A percentile compares a stretch with the other conserved stretches of the same genome.
Evolutionary conservation across 495 filamentous ascomycete species (phyloP).

Genomic region (Penicillium samsonianum): DNA sequence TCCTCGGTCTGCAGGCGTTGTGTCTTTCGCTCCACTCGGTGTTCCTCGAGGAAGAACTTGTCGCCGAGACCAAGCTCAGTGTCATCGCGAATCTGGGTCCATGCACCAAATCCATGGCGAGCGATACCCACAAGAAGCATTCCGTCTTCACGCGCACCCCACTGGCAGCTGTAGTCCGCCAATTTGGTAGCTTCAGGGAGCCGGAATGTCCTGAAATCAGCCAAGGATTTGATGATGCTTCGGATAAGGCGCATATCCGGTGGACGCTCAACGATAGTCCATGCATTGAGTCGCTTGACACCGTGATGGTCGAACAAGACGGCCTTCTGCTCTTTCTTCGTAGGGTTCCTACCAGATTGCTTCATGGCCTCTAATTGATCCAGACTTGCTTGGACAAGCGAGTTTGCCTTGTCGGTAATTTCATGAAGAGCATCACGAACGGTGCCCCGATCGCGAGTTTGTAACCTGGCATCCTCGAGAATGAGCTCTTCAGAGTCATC

Average conservation of each 20-base stretch:
- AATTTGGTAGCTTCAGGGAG: constrained; percentile 89
- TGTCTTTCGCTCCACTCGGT: constrained; percentile 95
- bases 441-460: constrained; percentile 75
- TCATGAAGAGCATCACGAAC: constrained; percentile 70
- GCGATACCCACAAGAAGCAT: constrained; percentile 96
- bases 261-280: constrained; percentile 87
- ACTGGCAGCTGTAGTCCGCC: constrained; percentile 81
- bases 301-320: constrained; percentile 91
- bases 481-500: constrained; percentile 85
- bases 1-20: constrained; percentile 75
- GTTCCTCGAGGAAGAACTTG: constrained; percentile 96
- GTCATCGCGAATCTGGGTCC: constrained; percentile 91
- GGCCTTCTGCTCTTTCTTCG: constrained; percentile 96
- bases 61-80: constrained; percentile 80
- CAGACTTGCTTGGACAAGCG: constrained; percentile 68
- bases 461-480: constrained; percentile 77
- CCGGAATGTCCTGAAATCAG: constrained; percentile 75
- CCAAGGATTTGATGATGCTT: constrained; percentile 61
- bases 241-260: constrained; percentile 83
- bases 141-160: constrained; percentile 90
- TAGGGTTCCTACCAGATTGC: constrained; percentile 69
- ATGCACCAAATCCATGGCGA: constrained; percentile 91
- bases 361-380: constrained; percentile 60
- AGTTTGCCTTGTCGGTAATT: constrained; percentile 68
- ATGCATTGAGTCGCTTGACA: constrained; percentile 90